A percentile compares a stretch with the other conserved stretches of the same genome.
Evolutionary conservation across 83 land plant genomes (phyloP).

Genomic region (Thuja plicata): DNA sequence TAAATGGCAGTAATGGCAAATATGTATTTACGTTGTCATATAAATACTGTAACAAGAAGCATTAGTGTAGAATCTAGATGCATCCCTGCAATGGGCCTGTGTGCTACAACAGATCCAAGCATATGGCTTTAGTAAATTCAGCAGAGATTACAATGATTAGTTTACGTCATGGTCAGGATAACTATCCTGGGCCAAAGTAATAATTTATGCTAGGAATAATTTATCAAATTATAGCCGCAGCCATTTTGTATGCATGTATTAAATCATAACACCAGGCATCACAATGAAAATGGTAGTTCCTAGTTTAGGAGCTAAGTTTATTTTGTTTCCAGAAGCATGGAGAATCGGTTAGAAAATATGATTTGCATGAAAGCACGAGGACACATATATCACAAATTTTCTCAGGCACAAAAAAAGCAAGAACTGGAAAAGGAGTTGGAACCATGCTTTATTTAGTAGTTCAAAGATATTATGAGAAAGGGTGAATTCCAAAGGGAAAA

Average conservation of each 20-base stretch:
- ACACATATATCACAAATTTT: not conserved
- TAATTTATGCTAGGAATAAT: not conserved
- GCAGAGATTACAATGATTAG: not conserved
- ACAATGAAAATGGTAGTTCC: not conserved
- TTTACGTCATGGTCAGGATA: not conserved
- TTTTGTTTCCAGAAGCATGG: not conserved
- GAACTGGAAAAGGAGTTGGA: not conserved
- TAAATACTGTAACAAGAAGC: not conserved
- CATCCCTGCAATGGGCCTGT: not conserved
- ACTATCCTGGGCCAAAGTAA: not conserved
- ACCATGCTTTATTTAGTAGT: not conserved
- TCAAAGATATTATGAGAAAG: not conserved
- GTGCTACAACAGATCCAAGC: not conserved
- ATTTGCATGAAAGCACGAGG: not conserved
- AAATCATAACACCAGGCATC: not conserved
- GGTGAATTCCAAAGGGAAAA: not conserved
- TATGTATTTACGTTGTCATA: too few relatives aligned
- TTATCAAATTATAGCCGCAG: not conserved
- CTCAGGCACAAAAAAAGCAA: not conserved
- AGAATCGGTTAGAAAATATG: not conserved
- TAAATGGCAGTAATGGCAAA: too few relatives aligned
- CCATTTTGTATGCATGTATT: not conserved
- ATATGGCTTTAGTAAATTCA: not conserved
- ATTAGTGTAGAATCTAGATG: not conserved
- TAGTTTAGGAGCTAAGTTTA: not conserved